Percentiles rank a stretch among this genome's conserved stretches.
These are phyloP conservation scores for Pestalotiopsis sp. DNA, from an alignment of 2,329 filamentous ascomycete genomes.

Conservation along the genomic window DNA sequence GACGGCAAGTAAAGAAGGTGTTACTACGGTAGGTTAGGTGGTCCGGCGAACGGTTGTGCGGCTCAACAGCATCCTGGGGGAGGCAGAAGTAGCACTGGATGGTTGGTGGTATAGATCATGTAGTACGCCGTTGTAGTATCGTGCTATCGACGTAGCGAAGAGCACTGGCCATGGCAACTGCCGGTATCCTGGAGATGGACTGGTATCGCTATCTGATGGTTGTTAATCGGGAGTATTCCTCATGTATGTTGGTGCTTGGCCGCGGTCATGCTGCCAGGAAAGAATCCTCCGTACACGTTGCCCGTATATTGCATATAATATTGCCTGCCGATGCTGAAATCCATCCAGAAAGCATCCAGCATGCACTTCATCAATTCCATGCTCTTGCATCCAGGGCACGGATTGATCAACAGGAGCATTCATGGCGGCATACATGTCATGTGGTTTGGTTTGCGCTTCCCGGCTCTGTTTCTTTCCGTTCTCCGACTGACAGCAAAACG, in stretches of 20 bases:
- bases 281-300: background rate
- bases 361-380: background rate
- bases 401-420: background rate
- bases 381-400: background rate
- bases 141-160: background rate
- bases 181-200: background rate
- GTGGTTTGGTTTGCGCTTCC: background rate
- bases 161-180: background rate
- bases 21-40: too few relatives aligned
- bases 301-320: background rate
- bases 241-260: background rate
- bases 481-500: background rate
- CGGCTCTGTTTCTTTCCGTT: background rate
- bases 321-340: background rate
- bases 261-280: background rate
- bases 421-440: background rate
- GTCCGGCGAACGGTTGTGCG: background rate
- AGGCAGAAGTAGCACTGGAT: background rate
- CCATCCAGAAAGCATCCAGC: background rate
- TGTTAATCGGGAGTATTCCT: too few relatives aligned
- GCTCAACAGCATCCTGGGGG: background rate
- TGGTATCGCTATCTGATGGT: background rate
- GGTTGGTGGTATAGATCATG: background rate
- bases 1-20: background rate
- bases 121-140: background rate